phyloP scores from a whole-genome alignment of 495 filamentous ascomycete genomes.

The Hypoxylon trugodes region DNA sequence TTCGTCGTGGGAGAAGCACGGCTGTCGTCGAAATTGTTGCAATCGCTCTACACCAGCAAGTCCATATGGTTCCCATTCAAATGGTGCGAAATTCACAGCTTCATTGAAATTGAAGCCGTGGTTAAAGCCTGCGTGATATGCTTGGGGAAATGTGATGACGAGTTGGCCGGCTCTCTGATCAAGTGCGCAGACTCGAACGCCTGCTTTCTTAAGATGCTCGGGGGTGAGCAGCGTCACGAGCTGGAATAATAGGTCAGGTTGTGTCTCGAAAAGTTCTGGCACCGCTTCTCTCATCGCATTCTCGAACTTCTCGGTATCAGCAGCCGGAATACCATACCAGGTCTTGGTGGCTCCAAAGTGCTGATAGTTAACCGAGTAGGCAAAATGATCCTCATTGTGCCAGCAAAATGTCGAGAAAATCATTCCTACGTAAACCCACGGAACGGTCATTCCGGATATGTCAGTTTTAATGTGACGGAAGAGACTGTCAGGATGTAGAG shows the following conservation, averaged over 20 bases:
- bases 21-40: conserved; percentile 86
- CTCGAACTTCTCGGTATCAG: conserved; percentile 94
- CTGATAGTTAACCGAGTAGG: conserved; percentile 98
- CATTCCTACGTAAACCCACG: conserved; percentile 99
- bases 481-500: conserved; percentile 88
- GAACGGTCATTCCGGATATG: conserved; percentile 99
- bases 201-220: conserved; percentile 93
- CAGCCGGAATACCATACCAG: conserved; percentile 97
- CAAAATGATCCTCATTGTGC: conserved; percentile 98
- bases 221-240: conserved; percentile 93
- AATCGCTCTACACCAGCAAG: conserved; percentile 86
- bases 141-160: conserved; percentile 93
- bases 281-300: conserved; percentile 93
- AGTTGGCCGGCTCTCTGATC: conserved; percentile 97
- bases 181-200: conserved; percentile 89
- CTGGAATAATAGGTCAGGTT: conserved; percentile 96
- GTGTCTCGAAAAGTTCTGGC: conserved; percentile 95
- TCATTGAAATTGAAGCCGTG: conserved; percentile 99
- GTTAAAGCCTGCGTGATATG: conserved; percentile 93
- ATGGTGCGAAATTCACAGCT: conserved; percentile 96
- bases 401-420: conserved; percentile 99
- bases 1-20: conserved; percentile 98
- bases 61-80: conserved; percentile 96
- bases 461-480: conserved; percentile 98
- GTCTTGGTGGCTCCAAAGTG: conserved; percentile 99